Evolutionary conservation across 768 basidiomycete genomes (phyloP), one percentile per base, ranked within the genome.

Genomic region (Kwoniella sp.): DNA sequence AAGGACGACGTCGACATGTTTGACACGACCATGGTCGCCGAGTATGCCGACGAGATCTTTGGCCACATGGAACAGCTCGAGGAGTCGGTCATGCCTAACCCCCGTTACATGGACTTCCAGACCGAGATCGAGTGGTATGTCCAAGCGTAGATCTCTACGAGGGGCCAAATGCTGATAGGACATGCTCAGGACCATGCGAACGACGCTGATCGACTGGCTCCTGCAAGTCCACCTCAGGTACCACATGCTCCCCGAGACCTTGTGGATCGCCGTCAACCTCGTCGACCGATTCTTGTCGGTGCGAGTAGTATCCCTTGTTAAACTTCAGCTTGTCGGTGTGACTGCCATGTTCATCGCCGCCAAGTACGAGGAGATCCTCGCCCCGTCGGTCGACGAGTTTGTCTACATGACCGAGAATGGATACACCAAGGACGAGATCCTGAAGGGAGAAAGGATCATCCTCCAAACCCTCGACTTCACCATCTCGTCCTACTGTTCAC

Each of bases 321-420:
- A 91, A 77, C 83, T 93, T 42, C 89, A 93, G 76, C 85, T 99
- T 23, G 95, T 99, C 50, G 95, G 95, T 23, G 88, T 99, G 56
- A 95, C 92, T 0, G 93, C 95, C 41, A 92, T 99, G 87, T 98
- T 98, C 79, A 86, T 99, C 62, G 95, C 95, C 0, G 86, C 90
- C 52, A 99, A 99, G 76, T 99, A 98, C 78, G 95, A 99, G 76
- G 95, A 99, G 76, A 96, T 99, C 68, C 81, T 99, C 51, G 93
- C 95, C 0, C 95, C 95, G 25, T 48, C 46, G 17, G 89, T 92
- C 15, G 90, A 95, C n/a, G 93, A 96, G 75, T 99, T 98, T 65
- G 91, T 95, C 56, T 89, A 82, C 80, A 91, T 99, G 88, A 93
- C 93, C 17, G 89, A 98, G 75, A 87, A 86, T 53, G 90, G 87